Conservation (phyloP, 176 grass and related monocot species). For the Phragmites australis region DNA sequence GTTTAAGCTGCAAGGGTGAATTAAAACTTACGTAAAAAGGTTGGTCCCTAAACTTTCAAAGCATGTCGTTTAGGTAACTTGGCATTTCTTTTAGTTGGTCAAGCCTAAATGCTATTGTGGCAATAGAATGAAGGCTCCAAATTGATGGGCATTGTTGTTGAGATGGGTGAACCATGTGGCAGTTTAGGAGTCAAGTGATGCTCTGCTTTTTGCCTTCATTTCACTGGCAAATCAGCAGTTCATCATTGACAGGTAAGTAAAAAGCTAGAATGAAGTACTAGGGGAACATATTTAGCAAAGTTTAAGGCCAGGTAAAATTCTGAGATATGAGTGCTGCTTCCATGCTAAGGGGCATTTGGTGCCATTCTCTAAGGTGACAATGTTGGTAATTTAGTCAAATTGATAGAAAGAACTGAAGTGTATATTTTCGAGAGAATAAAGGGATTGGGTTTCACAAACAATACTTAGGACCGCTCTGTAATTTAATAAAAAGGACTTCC, state of each 20-base stretch:
- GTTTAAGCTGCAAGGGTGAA: not conserved
- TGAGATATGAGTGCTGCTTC: no score
- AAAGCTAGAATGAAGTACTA: no score
- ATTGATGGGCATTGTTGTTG: not conserved
- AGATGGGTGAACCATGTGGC: no score
- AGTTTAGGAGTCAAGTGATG: no score
- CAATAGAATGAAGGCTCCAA: not conserved
- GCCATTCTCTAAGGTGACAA: not conserved
- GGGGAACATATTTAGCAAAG: not conserved
- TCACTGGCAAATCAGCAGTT: no score
- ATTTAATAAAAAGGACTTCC: not conserved
- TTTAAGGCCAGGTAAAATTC: not conserved
- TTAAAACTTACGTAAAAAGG: not conserved
- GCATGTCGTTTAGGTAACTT: not conserved
- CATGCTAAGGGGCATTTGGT: not conserved
- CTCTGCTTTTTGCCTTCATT: no score
- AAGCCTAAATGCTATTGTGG: not conserved
- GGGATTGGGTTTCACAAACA: not conserved
- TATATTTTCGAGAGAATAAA: constrained; percentile 4
- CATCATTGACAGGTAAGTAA: no score
- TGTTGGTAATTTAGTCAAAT: not conserved
- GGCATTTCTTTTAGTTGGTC: not conserved
- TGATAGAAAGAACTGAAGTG: not conserved
- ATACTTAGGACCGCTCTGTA: not conserved
- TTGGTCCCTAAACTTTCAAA: no score